Evolutionary conservation across 2,329 filamentous ascomycete genomes (phyloP), one percentile per base, ranked within the genome.

Genomic region (Epichloe sibirici): DNA sequence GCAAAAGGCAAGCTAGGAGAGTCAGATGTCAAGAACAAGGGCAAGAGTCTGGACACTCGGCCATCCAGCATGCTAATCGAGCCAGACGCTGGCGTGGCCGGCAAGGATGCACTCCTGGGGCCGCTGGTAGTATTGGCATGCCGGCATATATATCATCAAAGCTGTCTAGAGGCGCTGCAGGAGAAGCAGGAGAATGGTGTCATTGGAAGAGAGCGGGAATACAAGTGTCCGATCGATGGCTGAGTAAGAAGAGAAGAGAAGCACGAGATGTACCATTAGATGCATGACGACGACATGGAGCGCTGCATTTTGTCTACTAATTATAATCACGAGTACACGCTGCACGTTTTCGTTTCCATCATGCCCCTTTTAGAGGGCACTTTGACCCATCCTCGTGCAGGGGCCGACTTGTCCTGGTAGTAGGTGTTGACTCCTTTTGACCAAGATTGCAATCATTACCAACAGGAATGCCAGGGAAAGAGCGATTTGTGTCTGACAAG

Each of bases 141-240:
- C 64, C 74, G 83, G 52, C 84, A 88, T 65, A 79, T 86, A 17
- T 86, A 85, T 60, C 84, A 88, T 68, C 75, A 82, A 63, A 73
- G 70, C 28, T 90, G 84, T 62, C 70, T 87, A 40, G 86, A 91
- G 63, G 76, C 79, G 54, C 66, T 85, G 58, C 79, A 81, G 59
- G 75, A 74, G 37, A 72, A 76, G 55, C 72, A 74, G 52, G 75
- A 74, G 58, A 69, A 68, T 57, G 73, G 70, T 53, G 76, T 69
- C 55, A 68, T 74, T 7, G 69, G 69, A 37, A 72, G 69, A 42
- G 71, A 76, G 57, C 67, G 69, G 56, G 76, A 73, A 61, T 80
- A 78, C 62, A 71, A 69, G 58, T 81, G 78, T 62, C 78, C 78
- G 9, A 74, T 82, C 61, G 78, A 82, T 61, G 77, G 76, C 51